Conservation (phyloP, 1,284 basidiomycete genomes). For the Coniferiporia weirii region DNA sequence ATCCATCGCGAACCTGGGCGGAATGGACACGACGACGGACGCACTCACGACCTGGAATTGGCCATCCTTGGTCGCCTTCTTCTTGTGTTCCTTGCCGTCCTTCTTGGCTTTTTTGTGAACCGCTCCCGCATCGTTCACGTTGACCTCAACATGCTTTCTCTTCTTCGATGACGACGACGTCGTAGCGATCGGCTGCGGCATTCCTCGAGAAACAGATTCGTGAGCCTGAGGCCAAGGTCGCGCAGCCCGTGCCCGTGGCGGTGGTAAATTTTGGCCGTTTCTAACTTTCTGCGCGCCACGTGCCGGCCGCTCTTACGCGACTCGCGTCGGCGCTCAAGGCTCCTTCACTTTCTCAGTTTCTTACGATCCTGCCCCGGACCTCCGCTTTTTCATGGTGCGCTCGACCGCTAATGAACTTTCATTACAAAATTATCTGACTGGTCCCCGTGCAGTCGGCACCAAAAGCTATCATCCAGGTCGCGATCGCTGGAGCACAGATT, state of each 20-base stretch:
- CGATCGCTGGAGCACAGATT: constrained; percentile 76
- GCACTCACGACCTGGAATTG: constrained; percentile 69
- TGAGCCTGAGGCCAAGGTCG: background rate
- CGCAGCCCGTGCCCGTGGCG: background rate
- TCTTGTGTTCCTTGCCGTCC: constrained; percentile 40
- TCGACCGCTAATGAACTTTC: background rate
- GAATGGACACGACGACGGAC: constrained; percentile 70
- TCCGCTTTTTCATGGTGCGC: constrained; percentile 18
- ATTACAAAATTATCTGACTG: background rate
- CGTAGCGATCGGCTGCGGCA: constrained; percentile 23
- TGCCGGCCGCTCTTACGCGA: constrained; percentile 1
- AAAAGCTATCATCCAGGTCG: constrained; percentile 76
- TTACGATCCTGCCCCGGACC: background rate
- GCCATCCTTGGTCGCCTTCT: constrained; percentile 36
- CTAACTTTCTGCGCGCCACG: background rate
- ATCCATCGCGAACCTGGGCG: constrained; percentile 76
- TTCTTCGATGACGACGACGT: constrained; percentile 37
- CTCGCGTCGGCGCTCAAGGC: background rate
- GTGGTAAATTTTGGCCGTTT: constrained; percentile 16
- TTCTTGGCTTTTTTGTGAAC: constrained; percentile 30
- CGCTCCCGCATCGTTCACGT: constrained; percentile 23
- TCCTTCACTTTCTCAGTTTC: constrained; percentile 1
- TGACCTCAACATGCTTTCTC: constrained; percentile 42
- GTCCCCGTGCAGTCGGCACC: constrained; percentile 55
- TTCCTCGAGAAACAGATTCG: background rate